Percentiles rank a stretch among this genome's conserved stretches.
phyloP scores from a whole-genome alignment of 768 basidiomycete species.

The Rhodosporidiobolus odoratus region DNA sequence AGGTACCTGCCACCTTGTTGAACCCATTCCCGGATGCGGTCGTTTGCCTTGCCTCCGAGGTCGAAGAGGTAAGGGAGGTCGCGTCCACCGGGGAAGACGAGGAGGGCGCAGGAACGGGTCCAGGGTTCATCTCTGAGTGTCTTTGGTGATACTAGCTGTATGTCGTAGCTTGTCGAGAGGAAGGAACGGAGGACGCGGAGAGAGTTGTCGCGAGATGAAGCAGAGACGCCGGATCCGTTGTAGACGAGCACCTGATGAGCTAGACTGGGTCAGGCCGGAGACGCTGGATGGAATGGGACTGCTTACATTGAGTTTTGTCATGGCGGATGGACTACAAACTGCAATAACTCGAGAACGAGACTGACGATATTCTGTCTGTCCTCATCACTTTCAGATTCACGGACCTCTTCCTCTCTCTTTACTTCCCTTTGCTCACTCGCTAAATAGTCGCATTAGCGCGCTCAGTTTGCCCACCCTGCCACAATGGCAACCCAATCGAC shows the following conservation, averaged over 20 bases:
- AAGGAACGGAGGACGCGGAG: slow-evolving; percentile 54
- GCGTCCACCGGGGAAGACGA: slow-evolving; percentile 67
- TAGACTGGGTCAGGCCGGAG: background rate
- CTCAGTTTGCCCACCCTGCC: background rate
- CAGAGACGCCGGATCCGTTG: slow-evolving; percentile 58
- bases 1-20: slow-evolving; percentile 66
- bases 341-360: background rate
- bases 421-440: background rate
- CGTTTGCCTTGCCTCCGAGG: slow-evolving; percentile 47
- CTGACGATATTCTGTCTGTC: no score
- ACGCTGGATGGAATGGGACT: background rate
- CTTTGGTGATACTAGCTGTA: slow-evolving; percentile 61
- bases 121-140: slow-evolving; percentile 67
- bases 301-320: slow-evolving; percentile 30
- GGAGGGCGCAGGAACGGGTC: slow-evolving; percentile 65
- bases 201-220: slow-evolving; percentile 51
- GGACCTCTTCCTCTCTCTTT: background rate
- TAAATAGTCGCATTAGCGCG: no score
- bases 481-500: background rate
- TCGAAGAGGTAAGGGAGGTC: slow-evolving; percentile 50
- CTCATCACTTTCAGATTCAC: no score
- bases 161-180: slow-evolving; percentile 69
- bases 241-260: slow-evolving; percentile 60
- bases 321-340: background rate
- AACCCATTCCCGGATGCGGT: slow-evolving; percentile 59